These are phyloP conservation scores for Paulownia fortunei DNA, from an alignment of 257 asterid species.

Conservation along the genomic window DNA sequence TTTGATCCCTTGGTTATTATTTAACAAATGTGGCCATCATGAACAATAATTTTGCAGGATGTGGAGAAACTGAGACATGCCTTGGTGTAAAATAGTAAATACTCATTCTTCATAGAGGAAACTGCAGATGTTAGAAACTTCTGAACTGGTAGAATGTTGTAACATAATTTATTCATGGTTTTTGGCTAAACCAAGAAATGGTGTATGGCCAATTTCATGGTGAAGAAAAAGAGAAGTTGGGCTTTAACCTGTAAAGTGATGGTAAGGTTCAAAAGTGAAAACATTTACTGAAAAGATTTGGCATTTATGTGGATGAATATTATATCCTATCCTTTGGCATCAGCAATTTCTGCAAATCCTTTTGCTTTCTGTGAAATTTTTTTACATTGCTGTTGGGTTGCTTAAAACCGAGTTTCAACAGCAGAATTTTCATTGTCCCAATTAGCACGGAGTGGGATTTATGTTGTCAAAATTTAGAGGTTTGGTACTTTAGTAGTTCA, in stretches of 20 bases:
- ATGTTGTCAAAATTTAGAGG: background rate
- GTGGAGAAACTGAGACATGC: background rate
- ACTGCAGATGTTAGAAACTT: conserved; percentile 24
- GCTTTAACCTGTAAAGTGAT: conserved; percentile 18
- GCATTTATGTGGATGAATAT: background rate
- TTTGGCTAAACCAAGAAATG: conserved; percentile 15
- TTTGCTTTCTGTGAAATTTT: background rate
- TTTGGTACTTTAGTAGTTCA: background rate
- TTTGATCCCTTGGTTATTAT: background rate
- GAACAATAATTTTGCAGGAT: conserved; percentile 21
- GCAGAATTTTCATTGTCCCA: background rate
- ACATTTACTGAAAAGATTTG: background rate
- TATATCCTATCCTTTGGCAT: background rate
- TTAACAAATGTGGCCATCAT: background rate
- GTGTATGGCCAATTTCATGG: conserved; percentile 17
- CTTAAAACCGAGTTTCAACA: background rate
- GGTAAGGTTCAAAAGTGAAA: conserved; percentile 2
- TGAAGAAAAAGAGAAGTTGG: background rate
- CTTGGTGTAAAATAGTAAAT: conserved; percentile 15
- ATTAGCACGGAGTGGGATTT: background rate
- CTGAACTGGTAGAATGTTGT: background rate
- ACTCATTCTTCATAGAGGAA: conserved; percentile 19
- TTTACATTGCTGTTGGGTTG: background rate
- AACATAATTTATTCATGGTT: conserved; percentile 8
- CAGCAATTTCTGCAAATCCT: conserved; percentile 15